Percentiles rank a stretch among this genome's conserved stretches.
Conservation (phyloP, 495 filamentous ascomycete genomes). For the Lophiostoma macrostomum region DNA sequence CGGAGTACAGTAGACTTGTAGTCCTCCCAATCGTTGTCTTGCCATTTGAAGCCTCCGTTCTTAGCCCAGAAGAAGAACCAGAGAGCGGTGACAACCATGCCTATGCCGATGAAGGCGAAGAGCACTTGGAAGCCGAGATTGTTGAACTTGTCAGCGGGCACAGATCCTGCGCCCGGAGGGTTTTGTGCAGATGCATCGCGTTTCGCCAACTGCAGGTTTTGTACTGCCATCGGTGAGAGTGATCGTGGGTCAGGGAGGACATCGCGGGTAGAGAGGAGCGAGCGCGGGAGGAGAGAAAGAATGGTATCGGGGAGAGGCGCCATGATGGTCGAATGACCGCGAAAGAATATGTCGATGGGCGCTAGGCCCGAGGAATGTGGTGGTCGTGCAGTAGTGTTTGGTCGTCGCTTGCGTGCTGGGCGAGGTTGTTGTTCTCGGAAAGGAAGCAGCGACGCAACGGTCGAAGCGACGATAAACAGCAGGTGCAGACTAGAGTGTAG, state of each 20-base stretch:
- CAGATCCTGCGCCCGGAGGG: conserved; percentile 50
- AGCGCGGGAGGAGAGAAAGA: conserved; percentile 17
- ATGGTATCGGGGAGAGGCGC: conserved; percentile 19
- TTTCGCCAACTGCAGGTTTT: conserved; percentile 21
- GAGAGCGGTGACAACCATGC: conserved; percentile 70
- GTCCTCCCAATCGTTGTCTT: conserved; percentile 87
- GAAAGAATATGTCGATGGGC: conserved; percentile 10
- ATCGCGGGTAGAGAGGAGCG: conserved; percentile 4
- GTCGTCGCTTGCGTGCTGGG: neutral
- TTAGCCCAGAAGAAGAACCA: conserved; percentile 99
- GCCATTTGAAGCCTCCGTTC: conserved; percentile 89
- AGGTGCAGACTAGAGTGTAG: neutral
- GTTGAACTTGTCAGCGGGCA: conserved; percentile 69
- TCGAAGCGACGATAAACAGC: conserved; percentile 1
- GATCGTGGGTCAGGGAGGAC: neutral
- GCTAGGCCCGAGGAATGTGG: conserved; percentile 1
- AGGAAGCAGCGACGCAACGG: neutral
- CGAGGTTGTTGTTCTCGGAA: neutral
- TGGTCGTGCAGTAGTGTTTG: neutral
- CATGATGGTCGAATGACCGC: conserved; percentile 1
- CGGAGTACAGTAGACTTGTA: conserved; percentile 97
- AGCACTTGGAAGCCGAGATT: conserved; percentile 78
- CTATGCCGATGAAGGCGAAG: conserved; percentile 78
- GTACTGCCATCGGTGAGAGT: conserved; percentile 26
- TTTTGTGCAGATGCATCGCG: conserved; percentile 33